These are phyloP conservation scores for Metschnikowia vanudenii DNA, from an alignment of 805 yeast genomes.

Conservation along the genomic window DNA sequence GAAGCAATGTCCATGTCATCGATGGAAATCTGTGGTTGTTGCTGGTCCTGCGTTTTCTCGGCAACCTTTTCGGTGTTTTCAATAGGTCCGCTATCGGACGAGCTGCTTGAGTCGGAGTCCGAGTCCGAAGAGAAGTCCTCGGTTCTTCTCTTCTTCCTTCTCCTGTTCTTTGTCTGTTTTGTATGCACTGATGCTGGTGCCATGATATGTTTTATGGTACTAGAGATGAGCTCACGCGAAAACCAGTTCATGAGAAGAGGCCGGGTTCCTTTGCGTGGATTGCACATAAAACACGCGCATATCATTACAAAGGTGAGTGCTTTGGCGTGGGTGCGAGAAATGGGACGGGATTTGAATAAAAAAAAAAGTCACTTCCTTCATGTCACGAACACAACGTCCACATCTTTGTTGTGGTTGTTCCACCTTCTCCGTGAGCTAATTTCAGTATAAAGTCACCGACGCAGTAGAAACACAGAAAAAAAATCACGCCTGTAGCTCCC, in stretches of 20 bases:
- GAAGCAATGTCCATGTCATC: constrained; percentile 34
- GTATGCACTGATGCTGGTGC: constrained; percentile 11
- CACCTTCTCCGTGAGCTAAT: too few species aligned
- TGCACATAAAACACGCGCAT: constrained; percentile 1
- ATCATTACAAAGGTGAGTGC: too few species aligned
- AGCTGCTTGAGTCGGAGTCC: constrained; percentile 40
- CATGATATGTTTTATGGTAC: neutral
- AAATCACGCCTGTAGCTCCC: too few species aligned
- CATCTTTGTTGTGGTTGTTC: too few species aligned
- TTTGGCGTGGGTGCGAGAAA: too few species aligned
- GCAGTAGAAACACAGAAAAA: too few species aligned
- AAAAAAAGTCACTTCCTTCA: too few species aligned
- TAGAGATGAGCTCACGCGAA: constrained; percentile 4
- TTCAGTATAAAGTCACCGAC: too few species aligned
- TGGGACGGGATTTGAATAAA: too few species aligned
- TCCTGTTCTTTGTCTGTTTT: constrained; percentile 33
- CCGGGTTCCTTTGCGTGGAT: neutral
- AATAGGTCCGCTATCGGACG: constrained; percentile 19
- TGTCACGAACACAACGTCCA: too few species aligned
- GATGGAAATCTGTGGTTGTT: constrained; percentile 21
- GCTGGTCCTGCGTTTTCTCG: constrained; percentile 5
- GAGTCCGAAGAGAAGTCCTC: constrained; percentile 63
- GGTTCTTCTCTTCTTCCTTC: constrained; percentile 81
- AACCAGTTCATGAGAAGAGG: neutral
- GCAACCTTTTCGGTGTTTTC: constrained; percentile 3